Evolutionary conservation across 106 monocot genomes (phyloP), one percentile per base, ranked within the genome.

Genomic region (Posidonia australis): DNA sequence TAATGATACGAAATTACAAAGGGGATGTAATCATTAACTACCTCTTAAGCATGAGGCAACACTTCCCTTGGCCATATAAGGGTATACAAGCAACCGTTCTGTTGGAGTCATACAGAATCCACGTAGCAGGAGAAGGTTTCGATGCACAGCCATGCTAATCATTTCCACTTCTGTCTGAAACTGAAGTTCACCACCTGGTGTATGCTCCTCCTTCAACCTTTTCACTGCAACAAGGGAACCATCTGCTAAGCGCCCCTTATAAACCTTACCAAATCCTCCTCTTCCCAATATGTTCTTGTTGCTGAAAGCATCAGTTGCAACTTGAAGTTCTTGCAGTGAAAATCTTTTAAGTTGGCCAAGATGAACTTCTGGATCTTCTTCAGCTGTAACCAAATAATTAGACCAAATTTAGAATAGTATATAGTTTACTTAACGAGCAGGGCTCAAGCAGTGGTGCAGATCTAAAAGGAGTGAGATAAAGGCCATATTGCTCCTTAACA

Each of bases 211-310:
- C 51, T 75, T 80, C 26, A 80, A 62, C 47, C 75, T 75, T 48
- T 80, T 80, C 10, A 75, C 75, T 10, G 80, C 80, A 16, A 80
- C 75, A 44, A 80, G 45, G 18, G 75, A 60, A 46, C 84, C 84
- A 78, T 81, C 80, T 26, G 84, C 75, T 56, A 85, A 77, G 24
- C 84, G 67, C 9, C 84, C 84, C 51, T 85, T 85, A 46, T 85
- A 85, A 9, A 85, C 84, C 22, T 85, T 85, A 46, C 84, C 84
- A 72, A 85, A 85, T 18, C 84, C 84, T 10, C 84, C 84, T 57
- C 84, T 77, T 1, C 84, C 84, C 54, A 78, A 56, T 24, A 78
- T 72, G 51, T 77, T 77, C 46, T 61, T 77, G 20, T 23, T 60
- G 61, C 72, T 67, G 42, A 77, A 77, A 21, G 13, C 31, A 72